phyloP scores from a whole-genome alignment of 164 flowering plant genomes.

The Aristolochia fimbriata region DNA sequence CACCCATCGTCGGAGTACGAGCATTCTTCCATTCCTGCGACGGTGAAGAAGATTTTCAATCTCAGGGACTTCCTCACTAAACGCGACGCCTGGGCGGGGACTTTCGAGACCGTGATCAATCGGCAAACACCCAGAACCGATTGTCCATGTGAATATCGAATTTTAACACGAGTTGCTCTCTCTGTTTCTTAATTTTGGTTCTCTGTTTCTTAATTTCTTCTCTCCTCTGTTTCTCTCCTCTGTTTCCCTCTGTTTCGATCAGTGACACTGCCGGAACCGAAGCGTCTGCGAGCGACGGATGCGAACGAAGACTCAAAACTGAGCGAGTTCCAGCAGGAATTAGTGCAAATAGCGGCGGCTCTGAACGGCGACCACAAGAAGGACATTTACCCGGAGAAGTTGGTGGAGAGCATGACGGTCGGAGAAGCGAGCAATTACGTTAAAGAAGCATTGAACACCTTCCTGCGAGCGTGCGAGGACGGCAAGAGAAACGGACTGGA shows the following conservation, averaged over 20 bases:
- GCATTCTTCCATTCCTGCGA: constrained; percentile 88
- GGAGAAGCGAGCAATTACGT: constrained; percentile 32
- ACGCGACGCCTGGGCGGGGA: constrained; percentile 92
- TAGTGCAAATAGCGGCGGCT: constrained; percentile 58
- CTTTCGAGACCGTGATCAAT: constrained; percentile 51
- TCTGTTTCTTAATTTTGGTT: too few relatives aligned
- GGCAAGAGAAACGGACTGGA: constrained; percentile 28
- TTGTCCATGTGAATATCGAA: constrained; percentile 65
- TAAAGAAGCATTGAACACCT: constrained; percentile 34
- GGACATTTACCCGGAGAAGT: constrained; percentile 37
- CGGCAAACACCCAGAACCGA: constrained; percentile 58
- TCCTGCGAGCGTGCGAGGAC: constrained; percentile 28
- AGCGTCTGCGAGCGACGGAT: constrained; percentile 26
- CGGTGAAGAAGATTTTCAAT: constrained; percentile 71
- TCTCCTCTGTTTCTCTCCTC: too few relatives aligned
- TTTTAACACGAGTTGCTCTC: too few relatives aligned
- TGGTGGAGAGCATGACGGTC: constrained; percentile 56
- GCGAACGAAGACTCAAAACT: constrained; percentile 36
- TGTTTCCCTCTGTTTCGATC: not conserved
- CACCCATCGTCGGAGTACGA: constrained; percentile 59
- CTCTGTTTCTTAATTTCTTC: too few relatives aligned
- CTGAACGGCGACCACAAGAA: constrained; percentile 52
- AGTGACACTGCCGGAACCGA: constrained; percentile 50
- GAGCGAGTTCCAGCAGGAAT: constrained; percentile 57
- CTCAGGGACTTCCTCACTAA: constrained; percentile 57